Conservation (phyloP, 345 rosid genomes). For the Arabis alpina region DNA sequence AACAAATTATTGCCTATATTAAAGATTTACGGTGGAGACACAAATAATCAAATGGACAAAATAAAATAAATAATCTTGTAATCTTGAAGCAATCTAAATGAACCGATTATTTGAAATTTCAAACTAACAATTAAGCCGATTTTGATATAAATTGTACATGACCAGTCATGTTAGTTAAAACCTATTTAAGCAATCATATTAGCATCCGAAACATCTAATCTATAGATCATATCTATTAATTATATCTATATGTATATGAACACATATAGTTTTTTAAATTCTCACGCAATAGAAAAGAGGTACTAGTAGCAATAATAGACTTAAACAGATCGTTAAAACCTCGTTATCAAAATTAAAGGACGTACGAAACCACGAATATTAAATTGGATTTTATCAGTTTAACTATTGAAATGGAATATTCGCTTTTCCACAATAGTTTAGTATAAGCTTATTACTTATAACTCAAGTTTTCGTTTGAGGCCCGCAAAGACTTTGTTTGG, state of each 20-base stretch:
- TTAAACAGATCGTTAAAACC: slow-evolving; percentile 41
- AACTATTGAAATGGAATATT: slow-evolving; percentile 25
- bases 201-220: not conserved
- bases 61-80: too few species aligned
- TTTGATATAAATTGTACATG: not conserved
- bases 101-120: not conserved
- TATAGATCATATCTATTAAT: not conserved
- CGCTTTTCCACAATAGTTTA: slow-evolving; percentile 9
- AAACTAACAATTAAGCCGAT: not conserved
- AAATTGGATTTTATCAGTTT: slow-evolving; percentile 15
- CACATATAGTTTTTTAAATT: slow-evolving; percentile 4
- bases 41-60: too few species aligned
- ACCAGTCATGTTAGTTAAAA: not conserved
- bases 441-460: slow-evolving; percentile 30
- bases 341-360: slow-evolving; percentile 41
- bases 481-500: slow-evolving; percentile 42
- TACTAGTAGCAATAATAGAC: slow-evolving; percentile 23
- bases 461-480: slow-evolving; percentile 37
- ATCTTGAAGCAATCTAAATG: not conserved
- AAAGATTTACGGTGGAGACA: too few species aligned
- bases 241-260: slow-evolving; percentile 1
- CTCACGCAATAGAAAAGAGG: slow-evolving; percentile 33
- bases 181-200: not conserved
- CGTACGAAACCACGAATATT: slow-evolving; percentile 25
- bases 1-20: too few species aligned